Evolutionary conservation across 2,329 filamentous ascomycete species (phyloP).

Genomic region (Cladosporium sp.): DNA sequence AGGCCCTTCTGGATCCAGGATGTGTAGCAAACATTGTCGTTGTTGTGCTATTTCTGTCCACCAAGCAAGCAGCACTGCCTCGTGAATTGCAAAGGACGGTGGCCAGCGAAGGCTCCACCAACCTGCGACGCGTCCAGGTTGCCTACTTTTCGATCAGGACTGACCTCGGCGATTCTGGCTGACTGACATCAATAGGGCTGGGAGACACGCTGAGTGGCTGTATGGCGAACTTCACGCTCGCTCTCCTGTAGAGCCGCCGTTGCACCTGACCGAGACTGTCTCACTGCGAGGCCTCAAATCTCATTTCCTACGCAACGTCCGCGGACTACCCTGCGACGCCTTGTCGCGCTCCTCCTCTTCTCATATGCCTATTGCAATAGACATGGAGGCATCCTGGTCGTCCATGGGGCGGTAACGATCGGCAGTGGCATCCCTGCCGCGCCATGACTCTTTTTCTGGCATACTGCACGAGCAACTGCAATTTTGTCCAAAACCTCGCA

Average conservation of each 20-base stretch:
- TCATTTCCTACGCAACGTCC: constrained; percentile 10
- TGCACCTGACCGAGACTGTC: constrained; percentile 7
- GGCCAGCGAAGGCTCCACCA: neutral
- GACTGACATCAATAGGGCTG: neutral
- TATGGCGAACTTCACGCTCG: constrained; percentile 2
- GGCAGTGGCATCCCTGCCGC: neutral
- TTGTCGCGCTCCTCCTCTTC: neutral
- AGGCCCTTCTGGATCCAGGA: neutral
- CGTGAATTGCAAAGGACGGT: neutral
- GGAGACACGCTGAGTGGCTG: neutral
- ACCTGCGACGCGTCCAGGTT: neutral
- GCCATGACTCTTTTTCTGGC: neutral
- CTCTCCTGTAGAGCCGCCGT: constrained; percentile 1
- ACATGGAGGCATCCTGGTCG: neutral
- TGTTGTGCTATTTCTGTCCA: neutral
- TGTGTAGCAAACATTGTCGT: neutral
- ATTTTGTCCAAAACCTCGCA: neutral
- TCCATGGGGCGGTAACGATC: neutral
- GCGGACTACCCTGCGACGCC: neutral
- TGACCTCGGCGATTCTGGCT: neutral
- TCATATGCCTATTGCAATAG: neutral
- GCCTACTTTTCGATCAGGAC: neutral
- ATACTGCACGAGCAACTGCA: neutral
- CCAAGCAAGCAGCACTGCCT: neutral
- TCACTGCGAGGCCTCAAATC: neutral